Evolutionary conservation across 306 rosid genomes (phyloP).

Genomic region (Prinsepia uniflora): DNA sequence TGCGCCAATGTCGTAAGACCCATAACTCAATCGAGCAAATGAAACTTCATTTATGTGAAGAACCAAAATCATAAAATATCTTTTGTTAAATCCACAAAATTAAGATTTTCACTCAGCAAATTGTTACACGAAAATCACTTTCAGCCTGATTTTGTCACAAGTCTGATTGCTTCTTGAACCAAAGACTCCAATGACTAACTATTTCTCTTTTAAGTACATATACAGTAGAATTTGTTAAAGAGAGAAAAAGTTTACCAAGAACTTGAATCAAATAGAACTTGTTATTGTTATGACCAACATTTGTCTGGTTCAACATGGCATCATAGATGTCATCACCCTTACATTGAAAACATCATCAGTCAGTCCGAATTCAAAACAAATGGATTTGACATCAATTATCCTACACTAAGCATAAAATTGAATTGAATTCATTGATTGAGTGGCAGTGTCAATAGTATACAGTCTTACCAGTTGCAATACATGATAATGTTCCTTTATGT

Average conservation of each 20-base stretch:
- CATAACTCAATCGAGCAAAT: not conserved
- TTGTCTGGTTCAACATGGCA: constrained; percentile 91
- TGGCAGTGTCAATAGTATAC: not conserved
- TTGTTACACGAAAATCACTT: not conserved
- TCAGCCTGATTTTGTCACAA: not conserved
- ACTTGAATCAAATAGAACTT: constrained; percentile 84
- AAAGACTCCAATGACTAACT: not conserved
- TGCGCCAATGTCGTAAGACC: not conserved
- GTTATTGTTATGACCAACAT: constrained; percentile 75
- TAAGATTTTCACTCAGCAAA: not conserved
- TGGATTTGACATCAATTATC: constrained; percentile 3
- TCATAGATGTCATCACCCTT: constrained; percentile 81
- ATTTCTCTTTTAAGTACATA: not conserved
- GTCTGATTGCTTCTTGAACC: not conserved
- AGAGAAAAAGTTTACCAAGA: constrained; percentile 53
- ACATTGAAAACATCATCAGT: constrained; percentile 16
- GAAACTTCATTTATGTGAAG: not conserved
- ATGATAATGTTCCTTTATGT: constrained; percentile 65
- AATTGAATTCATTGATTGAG: not conserved
- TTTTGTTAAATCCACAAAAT: not conserved
- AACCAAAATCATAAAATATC: not conserved
- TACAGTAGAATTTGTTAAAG: not conserved
- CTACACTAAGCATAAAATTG: not conserved
- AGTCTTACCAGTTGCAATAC: constrained; percentile 70
- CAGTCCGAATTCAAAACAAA: constrained; percentile 13